phyloP scores from a whole-genome alignment of 805 yeast species.

The Hagleromyces aurorensis region DNA sequence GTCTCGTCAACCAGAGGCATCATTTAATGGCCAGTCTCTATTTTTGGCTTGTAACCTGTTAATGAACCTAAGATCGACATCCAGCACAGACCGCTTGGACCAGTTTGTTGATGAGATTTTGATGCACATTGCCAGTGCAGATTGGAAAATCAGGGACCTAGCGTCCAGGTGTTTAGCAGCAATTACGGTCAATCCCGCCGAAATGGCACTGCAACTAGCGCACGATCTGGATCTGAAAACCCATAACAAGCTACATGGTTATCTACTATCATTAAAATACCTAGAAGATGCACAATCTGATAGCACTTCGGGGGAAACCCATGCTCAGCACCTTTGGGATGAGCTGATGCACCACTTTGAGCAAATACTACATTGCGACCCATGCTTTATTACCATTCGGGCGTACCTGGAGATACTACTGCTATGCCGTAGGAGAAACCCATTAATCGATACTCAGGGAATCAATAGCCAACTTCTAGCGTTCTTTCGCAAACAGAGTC shows the following conservation, averaged over 20 bases:
- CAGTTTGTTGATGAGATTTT: slow-evolving; percentile 45
- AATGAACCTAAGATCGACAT: slow-evolving; percentile 56
- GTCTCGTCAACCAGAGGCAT: slow-evolving; percentile 17
- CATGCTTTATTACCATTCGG: slow-evolving; percentile 31
- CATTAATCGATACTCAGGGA: slow-evolving; percentile 15
- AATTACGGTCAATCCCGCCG: slow-evolving; percentile 32
- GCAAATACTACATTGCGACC: slow-evolving; percentile 5
- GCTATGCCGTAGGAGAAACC: too few species aligned
- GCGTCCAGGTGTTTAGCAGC: slow-evolving; percentile 65
- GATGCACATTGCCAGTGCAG: slow-evolving; percentile 40
- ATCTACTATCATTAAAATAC: slow-evolving; percentile 40
- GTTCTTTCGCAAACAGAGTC: slow-evolving; percentile 32
- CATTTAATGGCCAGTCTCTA: slow-evolving; percentile 44
- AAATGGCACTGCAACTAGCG: slow-evolving; percentile 27
- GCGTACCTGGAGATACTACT: slow-evolving; percentile 30
- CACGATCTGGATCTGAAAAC: slow-evolving; percentile 13
- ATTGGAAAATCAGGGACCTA: slow-evolving; percentile 86
- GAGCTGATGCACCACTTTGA: slow-evolving; percentile 1
- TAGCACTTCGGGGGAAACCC: not conserved
- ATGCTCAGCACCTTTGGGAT: slow-evolving; percentile 1
- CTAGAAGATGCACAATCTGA: slow-evolving; percentile 15
- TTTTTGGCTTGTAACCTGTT: slow-evolving; percentile 72
- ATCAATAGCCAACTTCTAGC: slow-evolving; percentile 22
- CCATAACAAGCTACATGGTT: slow-evolving; percentile 54
- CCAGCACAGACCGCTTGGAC: slow-evolving; percentile 43